Base-by-base conservation (phyloP, 768 basidiomycete genomes). In the Boletus insuetus region DNA sequence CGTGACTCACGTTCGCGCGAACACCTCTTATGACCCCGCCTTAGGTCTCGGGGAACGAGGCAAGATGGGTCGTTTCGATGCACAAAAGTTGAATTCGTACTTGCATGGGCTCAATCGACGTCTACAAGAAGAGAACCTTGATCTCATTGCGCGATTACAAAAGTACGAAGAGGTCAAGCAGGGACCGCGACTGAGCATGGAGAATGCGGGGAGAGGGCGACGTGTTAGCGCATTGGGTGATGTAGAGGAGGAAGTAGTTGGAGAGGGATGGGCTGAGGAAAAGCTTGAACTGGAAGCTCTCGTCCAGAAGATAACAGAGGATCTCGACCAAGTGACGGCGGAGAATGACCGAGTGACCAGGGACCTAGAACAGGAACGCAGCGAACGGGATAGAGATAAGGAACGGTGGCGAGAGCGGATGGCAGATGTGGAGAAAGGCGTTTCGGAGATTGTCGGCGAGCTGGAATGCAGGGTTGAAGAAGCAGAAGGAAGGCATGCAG, bases 11-110 rank as follows among this genome's bases (percentile, higher is more conserved):
- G 71, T 75, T 46, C 82, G 90, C 10, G 87, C 83, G 53, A 95
- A 96, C 64, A 90, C 91, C 13, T 94, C 91, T 9, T 92, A 94
- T 58, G 94, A 94, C 64, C 89, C 89, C 24, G 82, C 85, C 2
- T 83, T 91, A 66, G 89, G 89, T 14, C 83, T 87, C 45, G 87
- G 84, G 10, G 79, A 80, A 7, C 81, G 81, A 24, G 82, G 81
- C 24, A 87, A 85, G 17, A 82, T 91, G 31, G 86, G 87, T 16
- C 77, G 87, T 29, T 94, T 94, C 72, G 91, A 95, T 68, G 89
- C 89, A 3, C 80, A 81, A 17, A 96, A 94, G 71, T 71, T 96
- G 59, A 95, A 96, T 56, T 78, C 80, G 12, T 95, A 96, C 68
- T 70, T 96, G 64, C 91, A 95, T 70, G 86, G 87, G 11, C 75